These are phyloP conservation scores for Miscanthus lutarioriparius DNA, from an alignment of 176 grass and related monocot species.

Conservation along the genomic window DNA sequence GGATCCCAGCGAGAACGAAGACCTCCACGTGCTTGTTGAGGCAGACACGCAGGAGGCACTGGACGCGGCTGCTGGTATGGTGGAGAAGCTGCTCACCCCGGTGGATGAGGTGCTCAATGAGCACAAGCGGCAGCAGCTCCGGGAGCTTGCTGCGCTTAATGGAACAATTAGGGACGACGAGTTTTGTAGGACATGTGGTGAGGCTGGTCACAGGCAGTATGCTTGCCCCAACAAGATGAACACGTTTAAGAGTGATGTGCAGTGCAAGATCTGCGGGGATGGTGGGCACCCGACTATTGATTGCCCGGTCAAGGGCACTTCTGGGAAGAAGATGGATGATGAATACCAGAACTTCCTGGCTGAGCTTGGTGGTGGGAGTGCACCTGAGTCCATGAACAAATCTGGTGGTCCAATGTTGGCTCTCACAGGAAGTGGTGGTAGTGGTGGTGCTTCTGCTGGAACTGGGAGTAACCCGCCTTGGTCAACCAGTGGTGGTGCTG, in stretches of 20 bases:
- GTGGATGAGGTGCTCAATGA: slow-evolving; percentile 96
- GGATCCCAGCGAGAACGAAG: slow-evolving; percentile 95
- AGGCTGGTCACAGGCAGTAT: slow-evolving; percentile 91
- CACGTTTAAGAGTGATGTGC: slow-evolving; percentile 90
- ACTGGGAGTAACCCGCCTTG: slow-evolving; percentile 60
- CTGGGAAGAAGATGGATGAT: slow-evolving; percentile 97
- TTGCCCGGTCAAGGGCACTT: slow-evolving; percentile 82
- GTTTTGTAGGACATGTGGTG: slow-evolving; percentile 90
- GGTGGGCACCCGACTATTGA: slow-evolving; percentile 96
- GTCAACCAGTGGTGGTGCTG: slow-evolving; percentile 37
- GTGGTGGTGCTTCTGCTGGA: slow-evolving; percentile 5
- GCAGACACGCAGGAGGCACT: slow-evolving; percentile 81
- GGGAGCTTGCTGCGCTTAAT: slow-evolving; percentile 80
- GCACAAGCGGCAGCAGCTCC: slow-evolving; percentile 96
- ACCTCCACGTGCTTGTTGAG: slow-evolving; percentile 94
- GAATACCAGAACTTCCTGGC: slow-evolving; percentile 98
- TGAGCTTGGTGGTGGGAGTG: slow-evolving; percentile 93
- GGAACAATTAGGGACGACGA: slow-evolving; percentile 97
- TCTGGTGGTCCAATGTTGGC: slow-evolving; percentile 60
- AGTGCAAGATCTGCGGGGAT: slow-evolving; percentile 95
- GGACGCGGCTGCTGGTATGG: slow-evolving; percentile 86
- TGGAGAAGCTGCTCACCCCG: slow-evolving; percentile 92
- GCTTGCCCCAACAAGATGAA: slow-evolving; percentile 69
- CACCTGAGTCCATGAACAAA: slow-evolving; percentile 78
- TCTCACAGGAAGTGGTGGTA: slow-evolving; percentile 45